A percentile compares a stretch with the other conserved stretches of the same genome.
Conservation (phyloP, 805 yeast species). For the Hanseniaspora jakobsenii region DNA sequence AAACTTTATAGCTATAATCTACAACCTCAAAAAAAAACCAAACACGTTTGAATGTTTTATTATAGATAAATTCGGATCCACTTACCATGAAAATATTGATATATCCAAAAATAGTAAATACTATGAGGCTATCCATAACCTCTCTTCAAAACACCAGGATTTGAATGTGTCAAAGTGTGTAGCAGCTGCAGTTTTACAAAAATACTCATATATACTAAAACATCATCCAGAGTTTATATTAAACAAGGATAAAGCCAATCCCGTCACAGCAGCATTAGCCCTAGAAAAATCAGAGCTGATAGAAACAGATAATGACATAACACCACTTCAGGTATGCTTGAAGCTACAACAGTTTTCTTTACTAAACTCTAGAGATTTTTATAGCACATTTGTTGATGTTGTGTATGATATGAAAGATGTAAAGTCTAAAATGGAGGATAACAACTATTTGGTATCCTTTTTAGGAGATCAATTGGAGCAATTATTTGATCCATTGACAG, state of each 20-base stretch:
- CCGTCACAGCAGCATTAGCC: constrained; percentile 68
- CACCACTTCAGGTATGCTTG: constrained; percentile 49
- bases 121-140: constrained; percentile 66
- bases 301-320: constrained; percentile 28
- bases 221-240: constrained; percentile 17
- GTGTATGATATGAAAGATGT: constrained; percentile 47
- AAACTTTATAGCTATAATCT: constrained; percentile 38
- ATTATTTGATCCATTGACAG: constrained; percentile 77
- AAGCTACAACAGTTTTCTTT: constrained; percentile 47
- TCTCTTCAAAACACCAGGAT: constrained; percentile 36
- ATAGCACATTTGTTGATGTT: constrained; percentile 57
- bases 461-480: constrained; percentile 82
- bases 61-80: constrained; percentile 54
- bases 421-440: constrained; percentile 39
- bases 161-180: constrained; percentile 60
- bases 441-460: constrained; percentile 62
- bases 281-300: constrained; percentile 56
- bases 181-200: constrained; percentile 60
- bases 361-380: constrained; percentile 37
- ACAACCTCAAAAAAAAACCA: constrained; percentile 34
- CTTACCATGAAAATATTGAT: constrained; percentile 47
- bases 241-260: constrained; percentile 47
- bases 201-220: constrained; percentile 43
- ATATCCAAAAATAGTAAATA: constrained; percentile 51
- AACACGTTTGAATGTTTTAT: constrained; percentile 42